Base-by-base conservation (phyloP, 2,329 filamentous ascomycete genomes). In the Trichoderma sp. region DNA sequence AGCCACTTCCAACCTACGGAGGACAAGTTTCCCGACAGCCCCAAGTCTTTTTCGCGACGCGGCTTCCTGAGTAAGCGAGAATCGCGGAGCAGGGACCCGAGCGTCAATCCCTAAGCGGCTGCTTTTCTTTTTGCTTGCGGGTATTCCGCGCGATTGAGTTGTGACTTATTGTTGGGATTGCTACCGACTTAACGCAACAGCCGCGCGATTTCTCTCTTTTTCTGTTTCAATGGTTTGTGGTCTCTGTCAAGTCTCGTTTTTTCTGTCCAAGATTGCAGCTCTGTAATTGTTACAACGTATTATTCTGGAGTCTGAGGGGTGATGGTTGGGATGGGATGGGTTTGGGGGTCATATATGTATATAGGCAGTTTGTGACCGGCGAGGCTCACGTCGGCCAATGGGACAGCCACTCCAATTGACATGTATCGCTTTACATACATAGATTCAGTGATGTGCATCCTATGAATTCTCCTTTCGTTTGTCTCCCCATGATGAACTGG, bases 1-100 rank as follows among this genome's bases (percentile, higher is more conserved):
- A 95, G 90, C 74, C 86, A 81, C 62, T 97, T 96, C 72, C 80
- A 80, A 28, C 78, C 78, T 9, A 78, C 81, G 0, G 88, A 87
- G 62, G 69, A 74, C 39, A 76, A 72, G 28, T 77, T 69, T 67
- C 77, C 79, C 0, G 79, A 81, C 41, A 84, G 81, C 69, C 83
- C 83, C 19, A 81, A 78, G 67, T 73, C 79, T 3, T 73, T 77
- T 28, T 71, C 85, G 59, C 79, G 85, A 57, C 80, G 82, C 67
- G 84, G 83, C 72, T 84, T 88, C 72, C 72, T 88, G 68, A 79
- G 80, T 71, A 87, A 86, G 77, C 78, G 81, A 62, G 81, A 83
- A 24, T 69, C 74, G 39, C 75, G 78, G 45, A 66, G 81, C 70
- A 78, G 84, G 54, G 83, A 87, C 65, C 69, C 73, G 43, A 77